Percentiles rank a stretch among this genome's conserved stretches.
These are phyloP conservation scores for Agroathelia rolfsii DNA, from an alignment of 1,284 basidiomycete species.

Conservation along the genomic window DNA sequence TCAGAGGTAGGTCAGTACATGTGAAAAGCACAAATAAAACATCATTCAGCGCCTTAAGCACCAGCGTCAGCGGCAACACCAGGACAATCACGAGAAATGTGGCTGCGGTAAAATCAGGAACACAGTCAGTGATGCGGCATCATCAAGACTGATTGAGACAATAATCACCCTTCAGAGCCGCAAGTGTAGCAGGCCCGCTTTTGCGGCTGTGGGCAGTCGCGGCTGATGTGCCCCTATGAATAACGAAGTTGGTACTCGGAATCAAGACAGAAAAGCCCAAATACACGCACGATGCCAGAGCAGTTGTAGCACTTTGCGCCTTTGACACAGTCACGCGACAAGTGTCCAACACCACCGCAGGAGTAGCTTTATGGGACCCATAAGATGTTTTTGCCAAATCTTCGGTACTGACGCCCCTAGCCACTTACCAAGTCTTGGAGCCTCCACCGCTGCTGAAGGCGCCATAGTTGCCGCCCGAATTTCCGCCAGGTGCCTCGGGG, in stretches of 20 bases:
- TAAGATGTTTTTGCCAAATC: slow-evolving; percentile 70
- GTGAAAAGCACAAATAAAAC: too few species aligned
- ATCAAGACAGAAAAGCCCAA: too few species aligned
- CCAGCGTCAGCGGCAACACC: slow-evolving; percentile 24
- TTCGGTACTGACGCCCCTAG: too few species aligned
- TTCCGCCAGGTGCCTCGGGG: slow-evolving; percentile 44
- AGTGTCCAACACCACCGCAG: slow-evolving; percentile 83
- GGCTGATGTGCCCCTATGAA: slow-evolving; percentile 68
- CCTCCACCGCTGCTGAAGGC: slow-evolving; percentile 25
- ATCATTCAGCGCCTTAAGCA: too few species aligned
- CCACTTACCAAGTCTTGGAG: too few species aligned
- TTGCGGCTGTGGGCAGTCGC: slow-evolving; percentile 77
- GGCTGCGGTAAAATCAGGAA: too few species aligned
- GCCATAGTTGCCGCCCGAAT: slow-evolving; percentile 20
- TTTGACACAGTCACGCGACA: slow-evolving; percentile 81
- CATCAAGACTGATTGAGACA: too few species aligned
- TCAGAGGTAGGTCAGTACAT: too few species aligned
- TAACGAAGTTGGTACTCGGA: too few species aligned
- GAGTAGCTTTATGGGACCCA: slow-evolving; percentile 47
- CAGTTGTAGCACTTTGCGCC: slow-evolving; percentile 89
- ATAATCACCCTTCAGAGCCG: slow-evolving; percentile 61
- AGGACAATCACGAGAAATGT: slow-evolving; percentile 81
- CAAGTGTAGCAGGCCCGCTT: slow-evolving; percentile 82
- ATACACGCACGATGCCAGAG: slow-evolving; percentile 54
- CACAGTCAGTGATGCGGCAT: too few species aligned